Evolutionary conservation across 108 stramenopile species (phyloP), one percentile per base, ranked within the genome.

Genomic region (Cyclotella choctawhatcheeana): DNA sequence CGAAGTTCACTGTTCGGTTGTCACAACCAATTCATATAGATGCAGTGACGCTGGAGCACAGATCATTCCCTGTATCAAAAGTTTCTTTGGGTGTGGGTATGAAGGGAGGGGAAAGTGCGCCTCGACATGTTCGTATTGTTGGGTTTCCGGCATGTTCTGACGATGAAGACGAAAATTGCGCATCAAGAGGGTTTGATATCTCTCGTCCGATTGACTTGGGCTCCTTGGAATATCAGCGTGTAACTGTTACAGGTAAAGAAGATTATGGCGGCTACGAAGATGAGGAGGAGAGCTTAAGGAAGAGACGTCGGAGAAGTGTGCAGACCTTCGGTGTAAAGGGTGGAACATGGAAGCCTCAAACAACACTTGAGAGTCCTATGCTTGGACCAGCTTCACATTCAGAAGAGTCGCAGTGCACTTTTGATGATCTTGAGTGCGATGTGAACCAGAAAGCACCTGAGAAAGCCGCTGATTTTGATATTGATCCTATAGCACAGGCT

Each of bases 11-110:
- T 0, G 76, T 94, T 40, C 74, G 82, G 3, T 58, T 94, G 5
- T 35, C 78, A 17, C 52, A 82, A 73, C 83, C 90, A 14, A 64
- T 90, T 6, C 34, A 54, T 21, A 71, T 91, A 17, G 82, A 85
- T 32, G 73, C 88, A 5, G 76, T 94, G 5, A 76, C 87, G 25
- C 56, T 94, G 30, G 89, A 92, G 56, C 90, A 92, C 67, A 72
- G 83, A 22, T 63, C 83, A 10, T 73, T 58, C 45, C 78, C 77
- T 10, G 67, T 60, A 47, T 63, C 68, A 21, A 65, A 59, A 48
- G 43, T 12, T 47, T n/a, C n/a, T n/a, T n/a, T n/a, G n/a, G n/a
- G n/a, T n/a, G n/a, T n/a, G n/a, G n/a, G n/a, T n/a, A n/a, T n/a
- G n/a, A 31, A 33, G 32, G 71, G 72, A 25, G 62, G 69, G 7